Evolutionary conservation across 2,329 filamentous ascomycete species (phyloP).

Genomic region (Penicillium sp.): DNA sequence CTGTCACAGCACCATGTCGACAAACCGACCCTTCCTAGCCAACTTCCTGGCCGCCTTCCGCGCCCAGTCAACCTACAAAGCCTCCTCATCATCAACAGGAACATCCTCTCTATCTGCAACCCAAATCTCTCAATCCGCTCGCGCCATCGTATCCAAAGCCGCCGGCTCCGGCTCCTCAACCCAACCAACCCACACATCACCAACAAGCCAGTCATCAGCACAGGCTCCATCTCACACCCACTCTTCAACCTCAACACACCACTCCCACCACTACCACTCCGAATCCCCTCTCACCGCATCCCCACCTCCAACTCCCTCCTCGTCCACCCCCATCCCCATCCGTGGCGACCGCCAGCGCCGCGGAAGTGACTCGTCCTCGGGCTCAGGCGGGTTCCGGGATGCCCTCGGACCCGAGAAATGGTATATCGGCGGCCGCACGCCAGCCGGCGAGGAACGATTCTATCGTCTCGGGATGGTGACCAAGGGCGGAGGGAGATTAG

Average conservation of each 20-base stretch:
- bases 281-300: constrained; percentile 31
- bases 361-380: constrained; percentile 47
- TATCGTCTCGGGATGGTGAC: constrained; percentile 48
- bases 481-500: constrained; percentile 41
- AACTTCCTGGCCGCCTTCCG: constrained; percentile 65
- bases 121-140: constrained; percentile 40
- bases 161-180: constrained; percentile 14
- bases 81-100: constrained; percentile 43
- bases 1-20: constrained; percentile 49
- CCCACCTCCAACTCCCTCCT: constrained; percentile 26
- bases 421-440: constrained; percentile 49
- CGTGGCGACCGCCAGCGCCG: constrained; percentile 41
- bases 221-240: background rate
- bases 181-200: constrained; percentile 29
- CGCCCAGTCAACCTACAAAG: constrained; percentile 59
- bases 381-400: constrained; percentile 47
- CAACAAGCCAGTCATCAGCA: constrained; percentile 7
- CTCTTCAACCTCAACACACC: constrained; percentile 22
- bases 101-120: constrained; percentile 38
- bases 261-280: constrained; percentile 38
- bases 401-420: constrained; percentile 47
- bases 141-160: constrained; percentile 48
- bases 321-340: constrained; percentile 38
- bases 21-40: constrained; percentile 62
- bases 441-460: constrained; percentile 47